Evolutionary conservation across 2,329 filamentous ascomycete species (phyloP).

Genomic region (Colletotrichum cordylinicola): DNA sequence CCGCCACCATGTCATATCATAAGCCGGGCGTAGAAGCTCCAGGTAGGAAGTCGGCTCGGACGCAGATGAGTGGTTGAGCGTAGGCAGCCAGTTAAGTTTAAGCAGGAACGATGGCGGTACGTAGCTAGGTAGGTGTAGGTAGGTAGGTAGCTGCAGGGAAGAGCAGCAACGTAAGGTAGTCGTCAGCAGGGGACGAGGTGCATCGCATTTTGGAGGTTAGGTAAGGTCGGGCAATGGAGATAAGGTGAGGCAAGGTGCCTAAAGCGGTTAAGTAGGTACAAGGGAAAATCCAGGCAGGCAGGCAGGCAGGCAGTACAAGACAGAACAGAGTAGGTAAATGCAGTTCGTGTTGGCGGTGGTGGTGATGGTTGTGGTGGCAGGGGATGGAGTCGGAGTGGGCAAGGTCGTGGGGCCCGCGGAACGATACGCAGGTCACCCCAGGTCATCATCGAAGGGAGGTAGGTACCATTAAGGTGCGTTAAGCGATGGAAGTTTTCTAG

Average conservation of each 20-base stretch:
- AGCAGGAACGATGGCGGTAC: not conserved
- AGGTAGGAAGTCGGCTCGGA: not conserved
- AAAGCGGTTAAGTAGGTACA: not conserved
- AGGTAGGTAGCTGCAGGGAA: not conserved
- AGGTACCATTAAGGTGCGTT: not conserved
- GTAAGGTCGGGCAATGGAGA: not conserved
- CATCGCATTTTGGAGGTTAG: not conserved
- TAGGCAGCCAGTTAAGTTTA: not conserved
- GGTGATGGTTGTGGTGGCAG: not conserved
- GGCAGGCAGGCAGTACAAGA: not conserved
- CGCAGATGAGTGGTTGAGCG: not conserved
- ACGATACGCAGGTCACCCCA: constrained; percentile 7
- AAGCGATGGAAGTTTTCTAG: constrained; percentile 20
- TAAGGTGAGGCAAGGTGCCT: not conserved
- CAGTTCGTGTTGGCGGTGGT: not conserved
- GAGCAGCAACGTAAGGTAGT: not conserved
- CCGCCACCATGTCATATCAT: constrained; percentile 16
- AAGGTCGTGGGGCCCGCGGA: constrained; percentile 9
- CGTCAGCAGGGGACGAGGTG: not conserved
- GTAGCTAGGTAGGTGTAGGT: not conserved
- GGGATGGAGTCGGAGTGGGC: not conserved
- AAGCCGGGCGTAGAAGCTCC: constrained; percentile 6
- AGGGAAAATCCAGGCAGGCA: not conserved
- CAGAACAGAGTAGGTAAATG: not conserved
- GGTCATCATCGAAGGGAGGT: not conserved